phyloP scores from a whole-genome alignment of 345 rosid species.

The Orychophragmus violaceus region DNA sequence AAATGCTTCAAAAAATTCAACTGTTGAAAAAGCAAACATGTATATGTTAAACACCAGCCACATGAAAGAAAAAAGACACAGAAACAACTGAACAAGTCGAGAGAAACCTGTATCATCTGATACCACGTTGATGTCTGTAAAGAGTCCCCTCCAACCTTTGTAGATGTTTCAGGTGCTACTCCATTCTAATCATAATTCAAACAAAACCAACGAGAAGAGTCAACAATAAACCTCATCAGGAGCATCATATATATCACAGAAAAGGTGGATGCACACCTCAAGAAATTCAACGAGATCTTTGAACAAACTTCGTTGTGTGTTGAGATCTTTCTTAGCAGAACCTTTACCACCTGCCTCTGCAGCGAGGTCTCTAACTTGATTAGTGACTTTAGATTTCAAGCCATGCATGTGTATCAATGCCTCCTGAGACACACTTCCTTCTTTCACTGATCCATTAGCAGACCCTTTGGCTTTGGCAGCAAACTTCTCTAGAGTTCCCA shows the following conservation, averaged over 20 bases:
- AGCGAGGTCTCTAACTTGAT: constrained; percentile 69
- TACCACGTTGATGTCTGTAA: constrained; percentile 64
- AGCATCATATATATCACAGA: neutral
- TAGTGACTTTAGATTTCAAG: constrained; percentile 49
- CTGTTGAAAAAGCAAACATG: constrained; percentile 36
- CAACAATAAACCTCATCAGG: neutral
- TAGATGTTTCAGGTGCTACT: constrained; percentile 47
- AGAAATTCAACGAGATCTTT: constrained; percentile 75
- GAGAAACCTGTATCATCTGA: constrained; percentile 40
- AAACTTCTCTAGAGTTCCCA: too few relatives aligned
- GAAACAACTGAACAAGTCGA: neutral
- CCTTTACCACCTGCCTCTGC: constrained; percentile 93
- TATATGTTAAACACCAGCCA: neutral
- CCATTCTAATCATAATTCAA: constrained; percentile 45
- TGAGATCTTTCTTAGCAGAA: constrained; percentile 83
- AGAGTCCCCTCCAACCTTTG: constrained; percentile 66
- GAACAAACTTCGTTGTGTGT: constrained; percentile 71
- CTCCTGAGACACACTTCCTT: constrained; percentile 48
- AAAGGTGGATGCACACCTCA: too few relatives aligned
- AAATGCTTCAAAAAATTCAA: constrained; percentile 73
- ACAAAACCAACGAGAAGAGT: neutral
- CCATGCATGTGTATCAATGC: constrained; percentile 51
- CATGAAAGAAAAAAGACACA: neutral
- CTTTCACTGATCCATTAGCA: constrained; percentile 21
- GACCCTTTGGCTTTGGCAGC: too few relatives aligned